A percentile compares a stretch with the other conserved stretches of the same genome.
Evolutionary conservation across 805 yeast genomes (phyloP).

Genomic region (Cyberlindnera galapagoensis): DNA sequence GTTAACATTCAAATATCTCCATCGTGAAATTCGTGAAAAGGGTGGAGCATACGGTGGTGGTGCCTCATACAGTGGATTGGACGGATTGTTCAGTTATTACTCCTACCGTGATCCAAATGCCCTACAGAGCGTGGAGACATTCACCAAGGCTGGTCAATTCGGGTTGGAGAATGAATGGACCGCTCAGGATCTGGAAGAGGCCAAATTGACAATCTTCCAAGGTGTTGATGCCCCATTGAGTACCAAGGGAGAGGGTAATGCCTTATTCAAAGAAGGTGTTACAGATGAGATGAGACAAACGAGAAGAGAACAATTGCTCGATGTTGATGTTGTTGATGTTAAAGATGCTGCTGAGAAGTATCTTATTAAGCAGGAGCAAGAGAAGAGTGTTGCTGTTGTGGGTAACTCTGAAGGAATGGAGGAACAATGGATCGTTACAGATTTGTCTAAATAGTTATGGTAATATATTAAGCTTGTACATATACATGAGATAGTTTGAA

Average conservation of each 20-base stretch:
- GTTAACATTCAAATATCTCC: conserved; percentile 75
- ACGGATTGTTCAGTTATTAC: conserved; percentile 74
- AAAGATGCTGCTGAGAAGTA: conserved; percentile 62
- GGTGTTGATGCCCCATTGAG: conserved; percentile 85
- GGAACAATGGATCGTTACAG: conserved; percentile 18
- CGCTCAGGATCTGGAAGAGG: conserved; percentile 69
- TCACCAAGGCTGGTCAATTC: conserved; percentile 44
- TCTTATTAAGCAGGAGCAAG: conserved; percentile 29
- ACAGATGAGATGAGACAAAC: conserved; percentile 73
- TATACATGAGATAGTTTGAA: too few species aligned
- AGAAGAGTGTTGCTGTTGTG: conserved; percentile 36
- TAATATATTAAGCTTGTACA: too few species aligned
- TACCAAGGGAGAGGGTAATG: conserved; percentile 70
- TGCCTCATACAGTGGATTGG: conserved; percentile 70
- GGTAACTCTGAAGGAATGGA: conserved; percentile 26
- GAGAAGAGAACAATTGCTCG: conserved; percentile 70
- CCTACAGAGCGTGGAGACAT: conserved; percentile 54
- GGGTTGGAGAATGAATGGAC: conserved; percentile 47
- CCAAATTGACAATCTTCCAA: conserved; percentile 88
- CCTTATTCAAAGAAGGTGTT: conserved; percentile 59
- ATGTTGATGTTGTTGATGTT: conserved; percentile 57
- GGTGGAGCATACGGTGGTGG: conserved; percentile 99
- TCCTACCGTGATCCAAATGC: conserved; percentile 96
- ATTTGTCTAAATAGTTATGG: too few species aligned
- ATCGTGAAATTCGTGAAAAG: conserved; percentile 85